A percentile compares a stretch with the other conserved stretches of the same genome.
These are phyloP conservation scores for Candida neerlandica DNA, from an alignment of 1,139 yeast genomes.

Conservation along the genomic window DNA sequence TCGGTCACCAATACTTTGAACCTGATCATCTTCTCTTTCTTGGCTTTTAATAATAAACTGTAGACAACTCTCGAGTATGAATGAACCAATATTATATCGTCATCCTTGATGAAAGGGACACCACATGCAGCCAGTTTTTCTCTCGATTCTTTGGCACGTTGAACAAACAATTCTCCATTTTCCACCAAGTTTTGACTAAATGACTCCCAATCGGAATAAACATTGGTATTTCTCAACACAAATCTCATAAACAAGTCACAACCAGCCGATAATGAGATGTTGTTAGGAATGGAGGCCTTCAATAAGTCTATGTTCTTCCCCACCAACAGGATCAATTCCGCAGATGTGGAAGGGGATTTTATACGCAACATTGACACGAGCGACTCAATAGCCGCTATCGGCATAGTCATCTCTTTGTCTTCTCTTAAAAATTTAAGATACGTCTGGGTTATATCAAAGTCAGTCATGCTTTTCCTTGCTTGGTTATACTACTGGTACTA, in stretches of 20 bases:
- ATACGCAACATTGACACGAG: slow-evolving; percentile 79
- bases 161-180: slow-evolving; percentile 89
- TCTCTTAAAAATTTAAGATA: slow-evolving; percentile 80
- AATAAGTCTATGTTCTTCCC: slow-evolving; percentile 74
- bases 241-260: slow-evolving; percentile 96
- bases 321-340: slow-evolving; percentile 83
- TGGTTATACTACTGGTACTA: too few relatives aligned
- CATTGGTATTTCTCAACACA: slow-evolving; percentile 84
- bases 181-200: slow-evolving; percentile 86
- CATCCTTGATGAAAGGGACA: slow-evolving; percentile 86
- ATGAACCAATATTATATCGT: slow-evolving; percentile 87
- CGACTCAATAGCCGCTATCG: slow-evolving; percentile 97
- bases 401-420: slow-evolving; percentile 97
- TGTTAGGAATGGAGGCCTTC: slow-evolving; percentile 81
- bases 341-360: slow-evolving; percentile 88
- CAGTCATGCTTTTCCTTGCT: slow-evolving; percentile 4
- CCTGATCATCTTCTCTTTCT: slow-evolving; percentile 66
- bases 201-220: slow-evolving; percentile 95
- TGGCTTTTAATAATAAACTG: slow-evolving; percentile 75
- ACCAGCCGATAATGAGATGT: slow-evolving; percentile 93
- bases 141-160: slow-evolving; percentile 89
- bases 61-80: slow-evolving; percentile 91
- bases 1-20: slow-evolving; percentile 93
- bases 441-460: slow-evolving; percentile 77
- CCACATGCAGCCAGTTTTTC: slow-evolving; percentile 88